Percentiles rank a stretch among this genome's conserved stretches.
Conservation (phyloP, 495 filamentous ascomycete genomes). For the Filosporella fistucella region DNA sequence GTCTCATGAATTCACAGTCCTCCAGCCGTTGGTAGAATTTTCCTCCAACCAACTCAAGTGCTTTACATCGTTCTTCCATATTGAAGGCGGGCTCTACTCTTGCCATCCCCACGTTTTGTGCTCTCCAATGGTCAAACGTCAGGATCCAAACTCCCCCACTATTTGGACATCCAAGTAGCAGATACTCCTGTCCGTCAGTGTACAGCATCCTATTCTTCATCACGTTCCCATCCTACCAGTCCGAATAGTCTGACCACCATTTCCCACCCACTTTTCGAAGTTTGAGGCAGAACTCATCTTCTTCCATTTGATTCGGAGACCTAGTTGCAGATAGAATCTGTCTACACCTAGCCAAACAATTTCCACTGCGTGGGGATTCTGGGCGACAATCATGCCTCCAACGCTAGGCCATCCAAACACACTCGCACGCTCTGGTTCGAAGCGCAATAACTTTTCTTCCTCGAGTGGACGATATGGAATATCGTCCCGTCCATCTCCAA, state of each 20-base stretch:
- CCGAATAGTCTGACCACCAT: slow-evolving; percentile 10
- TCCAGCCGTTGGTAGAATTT: slow-evolving; percentile 24
- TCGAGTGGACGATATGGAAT: too few relatives aligned
- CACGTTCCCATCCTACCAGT: background rate
- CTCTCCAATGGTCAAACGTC: background rate
- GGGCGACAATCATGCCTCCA: slow-evolving; percentile 12
- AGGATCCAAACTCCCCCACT: slow-evolving; percentile 13
- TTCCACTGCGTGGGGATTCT: slow-evolving; percentile 3
- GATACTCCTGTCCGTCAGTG: background rate
- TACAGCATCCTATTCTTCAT: background rate
- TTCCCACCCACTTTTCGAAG: slow-evolving; percentile 14
- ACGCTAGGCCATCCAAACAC: slow-evolving; percentile 20
- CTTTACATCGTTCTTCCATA: slow-evolving; percentile 27
- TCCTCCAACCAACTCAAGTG: slow-evolving; percentile 24
- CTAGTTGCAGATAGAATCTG: background rate
- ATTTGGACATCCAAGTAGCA: slow-evolving; percentile 13
- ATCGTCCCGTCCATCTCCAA: too few relatives aligned
- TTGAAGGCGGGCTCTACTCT: slow-evolving; percentile 14
- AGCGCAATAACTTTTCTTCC: too few relatives aligned
- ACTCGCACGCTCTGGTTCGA: too few relatives aligned
- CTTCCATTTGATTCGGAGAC: slow-evolving; percentile 1
- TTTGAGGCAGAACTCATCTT: slow-evolving; percentile 17
- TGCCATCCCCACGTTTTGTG: background rate
- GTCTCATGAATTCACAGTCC: slow-evolving; percentile 16
- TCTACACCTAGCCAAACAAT: slow-evolving; percentile 7